Evolutionary conservation across 2,329 filamentous ascomycete genomes (phyloP), one percentile per base, ranked within the genome.

Genomic region (Sphaerostilbella broomeana): DNA sequence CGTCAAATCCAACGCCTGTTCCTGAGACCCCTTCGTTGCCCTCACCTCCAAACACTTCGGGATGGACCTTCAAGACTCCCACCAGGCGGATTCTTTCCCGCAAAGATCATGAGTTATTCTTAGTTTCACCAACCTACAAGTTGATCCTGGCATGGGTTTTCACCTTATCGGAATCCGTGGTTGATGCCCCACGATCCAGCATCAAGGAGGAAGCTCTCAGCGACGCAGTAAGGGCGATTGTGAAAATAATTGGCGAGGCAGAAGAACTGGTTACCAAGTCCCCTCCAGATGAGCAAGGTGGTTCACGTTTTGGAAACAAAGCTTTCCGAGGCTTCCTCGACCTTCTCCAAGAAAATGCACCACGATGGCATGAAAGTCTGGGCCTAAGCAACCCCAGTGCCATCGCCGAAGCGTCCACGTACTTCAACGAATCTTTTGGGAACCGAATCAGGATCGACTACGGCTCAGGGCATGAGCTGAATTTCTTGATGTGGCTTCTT

Each of bases 401-500:
- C 11, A 70, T 82, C 33, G 64, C 72, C 3, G 92, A 98, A 58
- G 68, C 84, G 5, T 81, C 82, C 1, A 78, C 81, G 20, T 98
- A 98, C 62, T 72, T 98, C 22, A 66, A 75, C 47, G 77, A 94
- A 55, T 82, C 85, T 0, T 89, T 97, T 49, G 92, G 92, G 31
- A 95, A 94, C 57, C 76, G 81, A 30, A 76, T 77, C 36, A 78
- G 90, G 27, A 92, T 98, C 54, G 92, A 98, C 66, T 98, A 98
- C 60, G 92, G 92, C 35, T 95, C 88, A 1, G 92, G 92, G 3
- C 92, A 98, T 61, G 92, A 98, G 65, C 75, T 98, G 46, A 97
- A 98, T 68, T 97, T 98, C 64, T 73, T 90, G 61, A 83, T 95
- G 57, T 98, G 90, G 89, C 75, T 97, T 24, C 75, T 98, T n/a